Base-by-base conservation (phyloP, 1,284 basidiomycete species). In the Hymenochaete sp. region DNA sequence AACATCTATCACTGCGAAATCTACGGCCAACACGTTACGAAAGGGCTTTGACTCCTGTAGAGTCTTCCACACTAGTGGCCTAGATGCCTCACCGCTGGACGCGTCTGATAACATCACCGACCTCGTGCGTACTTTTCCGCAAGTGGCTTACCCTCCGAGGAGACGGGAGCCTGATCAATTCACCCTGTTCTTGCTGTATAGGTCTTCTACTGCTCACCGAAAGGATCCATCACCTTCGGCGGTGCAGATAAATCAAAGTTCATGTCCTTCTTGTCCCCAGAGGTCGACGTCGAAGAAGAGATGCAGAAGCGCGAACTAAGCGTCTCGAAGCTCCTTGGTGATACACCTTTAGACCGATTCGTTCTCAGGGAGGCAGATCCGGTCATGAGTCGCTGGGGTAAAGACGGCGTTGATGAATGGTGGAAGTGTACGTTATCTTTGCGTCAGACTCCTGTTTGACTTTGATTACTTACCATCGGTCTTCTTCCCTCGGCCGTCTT, bases 191-290 rank as follows among this genome's bases (percentile, higher is more conserved):
- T 6, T 32, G 18, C n/a, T 2, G 13, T 33, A 4, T 19, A 48
- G 46, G 41, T 48, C n/a, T 38, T 44, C 14, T 43, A 37, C 35
- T 48, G 46, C 33, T 43, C 46, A 24, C 46, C 41, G 18, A n/a
- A 25, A 16, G 32, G 25, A 3, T 37, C 46, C 9, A 40, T 47
- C 29, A 8, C 28, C 2, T 47, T 42, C 39, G 18, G 22, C 37
- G 11, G 5, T 3, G n/a, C n/a, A n/a, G n/a, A n/a, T n/a, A n/a
- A n/a, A 21, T 24, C 26, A 14, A 39, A 25, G 25, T 14, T 2
- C 21, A 39, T 19, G 10, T 41, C 39, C 26, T 14, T 16, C 24
- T 41, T 14, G 39, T 18, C 11, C 14, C 33, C n/a, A n/a, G n/a
- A n/a, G n/a, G 33, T n/a, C n/a, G n/a, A n/a, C n/a, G n/a, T n/a